Base-by-base conservation (phyloP, 1,284 basidiomycete species). In the Baeospora myosura region DNA sequence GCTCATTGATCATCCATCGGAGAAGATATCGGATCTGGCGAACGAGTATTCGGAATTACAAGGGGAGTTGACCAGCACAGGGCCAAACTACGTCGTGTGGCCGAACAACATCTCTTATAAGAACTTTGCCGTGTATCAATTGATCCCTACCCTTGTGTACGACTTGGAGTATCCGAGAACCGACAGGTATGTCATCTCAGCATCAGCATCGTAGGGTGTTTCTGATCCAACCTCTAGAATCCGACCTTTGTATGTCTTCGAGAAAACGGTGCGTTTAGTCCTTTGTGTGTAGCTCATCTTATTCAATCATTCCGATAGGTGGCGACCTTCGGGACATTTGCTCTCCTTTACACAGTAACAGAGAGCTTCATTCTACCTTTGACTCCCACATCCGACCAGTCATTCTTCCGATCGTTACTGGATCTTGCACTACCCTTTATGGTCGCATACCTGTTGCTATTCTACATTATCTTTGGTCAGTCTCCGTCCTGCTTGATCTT, bases 101-200 rank as follows among this genome's bases (percentile, higher is more conserved):
- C 95, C 95, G 0, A 67, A 81, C 38, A 98, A 95, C 58, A 75
- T 98, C 49, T 85, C 82, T 0, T 76, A 81, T 54, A 76, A 72
- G 56, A 88, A 94, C 63, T 98, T 96, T 58, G 76, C 78, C 35
- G 78, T 88, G 42, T 99, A 95, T 62, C 79, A 91, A 61, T 66
- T 95, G 38, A 83, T 93, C 35, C 95, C 96, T 7, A 91, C 92
- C 0, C 72, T 99, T 36, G 92, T 97, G 4, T 99, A 99, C 59
- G 90, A 98, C 58, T 72, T 98, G 38, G 93, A 96, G 60, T 98
- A 96, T 60, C 95, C 95, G 4, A 69, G 94, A 31, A 96, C 92
- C 1, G 78, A 88, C 20, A 68, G 71, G 86, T 88, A 54, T 41
- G 75, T 58, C 1, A 2, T 40, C 14, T 31, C 10, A 6, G 33